Base-by-base conservation (phyloP, 2,329 filamentous ascomycete genomes). In the Trichoderma arundinaceum region DNA sequence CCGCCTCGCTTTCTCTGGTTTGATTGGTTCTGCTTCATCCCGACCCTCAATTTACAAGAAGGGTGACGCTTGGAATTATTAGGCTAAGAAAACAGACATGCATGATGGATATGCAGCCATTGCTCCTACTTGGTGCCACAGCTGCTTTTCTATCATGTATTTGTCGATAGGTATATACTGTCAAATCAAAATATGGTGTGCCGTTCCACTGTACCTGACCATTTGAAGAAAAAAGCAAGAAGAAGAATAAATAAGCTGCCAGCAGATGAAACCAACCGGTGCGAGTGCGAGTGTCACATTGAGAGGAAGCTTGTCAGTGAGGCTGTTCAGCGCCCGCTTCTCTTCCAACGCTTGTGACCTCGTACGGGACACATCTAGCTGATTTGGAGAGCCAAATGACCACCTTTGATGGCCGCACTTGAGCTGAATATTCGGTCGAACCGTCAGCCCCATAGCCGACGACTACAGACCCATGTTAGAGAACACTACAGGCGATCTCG, bases 121-220 rank as follows among this genome's bases (percentile, higher is more conserved):
- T 62, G 59, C 35, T 35, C 12, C 28, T 44, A 17, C 49, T n/a
- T 17, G 28, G 59, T 63, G 49, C 15, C 28, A 63, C 59, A 39
- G 39, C 17, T n/a, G 49, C 48, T 7, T 28, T 35, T 13, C 28
- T 10, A 52, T 52, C 28, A 52, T 8, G 7, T 28, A 52, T 35
- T 19, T 22, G 54, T 35, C 53, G 22, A 43, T 63, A n/a, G 17
- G 49, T 53, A 39, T 15, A 35, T 39, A 39, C 39, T 63, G 39
- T 61, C 48, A 62, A 62, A 53, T 63, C 59, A 63, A 28, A 63
- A 63, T 49, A 54, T 63, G 59, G 59, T 63, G 59, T n/a, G n/a
- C 39, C 59, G 59, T 63, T 54, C 28, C 49, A 52, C 59, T n/a
- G 17, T 15, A 12, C 28, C n/a, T 54, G 48, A 19, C 35, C 19